Evolutionary conservation across 192 early-diverging fungal genomes (phyloP).

Genomic region (Backusella psychrophila): DNA sequence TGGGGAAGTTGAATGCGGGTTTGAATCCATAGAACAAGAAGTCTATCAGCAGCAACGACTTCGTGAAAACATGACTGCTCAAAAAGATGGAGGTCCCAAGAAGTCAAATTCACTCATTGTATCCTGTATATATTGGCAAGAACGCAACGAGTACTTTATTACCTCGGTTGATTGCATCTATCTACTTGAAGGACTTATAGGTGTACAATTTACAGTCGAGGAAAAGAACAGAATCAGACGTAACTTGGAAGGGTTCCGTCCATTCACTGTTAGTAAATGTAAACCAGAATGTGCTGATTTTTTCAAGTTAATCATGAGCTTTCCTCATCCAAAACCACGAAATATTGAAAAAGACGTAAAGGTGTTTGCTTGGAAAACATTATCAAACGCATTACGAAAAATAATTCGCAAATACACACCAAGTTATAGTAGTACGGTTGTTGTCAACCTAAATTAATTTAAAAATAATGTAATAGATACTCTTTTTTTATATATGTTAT

Average conservation of each 20-base stretch:
- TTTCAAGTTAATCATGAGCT: conserved; percentile 82
- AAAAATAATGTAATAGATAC: not conserved
- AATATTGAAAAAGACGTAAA: conserved; percentile 92
- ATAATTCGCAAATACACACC: conserved; percentile 77
- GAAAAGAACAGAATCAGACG: conserved; percentile 88
- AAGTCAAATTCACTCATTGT: conserved; percentile 49
- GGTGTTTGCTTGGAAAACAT: conserved; percentile 75
- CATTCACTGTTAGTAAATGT: conserved; percentile 74
- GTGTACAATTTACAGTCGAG: conserved; percentile 73
- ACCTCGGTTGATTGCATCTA: conserved; percentile 83
- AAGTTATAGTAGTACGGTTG: conserved; percentile 43
- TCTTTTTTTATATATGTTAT: not conserved
- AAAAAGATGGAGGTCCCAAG: conserved; percentile 51
- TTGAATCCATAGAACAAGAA: conserved; percentile 41
- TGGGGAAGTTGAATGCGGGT: conserved; percentile 19
- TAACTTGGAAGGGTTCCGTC: conserved; percentile 80
- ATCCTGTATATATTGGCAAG: conserved; percentile 81
- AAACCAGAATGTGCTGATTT: conserved; percentile 74
- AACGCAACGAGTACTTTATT: conserved; percentile 71
- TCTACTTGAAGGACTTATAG: conserved; percentile 71
- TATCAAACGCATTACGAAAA: conserved; percentile 72
- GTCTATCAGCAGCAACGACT: conserved; percentile 50
- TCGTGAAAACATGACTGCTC: conserved; percentile 56
- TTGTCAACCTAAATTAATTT: conserved; percentile 7
- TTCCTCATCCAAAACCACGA: conserved; percentile 77